Evolutionary conservation across 2,329 filamentous ascomycete genomes (phyloP).

Genomic region (Atkinsonella texensis): DNA sequence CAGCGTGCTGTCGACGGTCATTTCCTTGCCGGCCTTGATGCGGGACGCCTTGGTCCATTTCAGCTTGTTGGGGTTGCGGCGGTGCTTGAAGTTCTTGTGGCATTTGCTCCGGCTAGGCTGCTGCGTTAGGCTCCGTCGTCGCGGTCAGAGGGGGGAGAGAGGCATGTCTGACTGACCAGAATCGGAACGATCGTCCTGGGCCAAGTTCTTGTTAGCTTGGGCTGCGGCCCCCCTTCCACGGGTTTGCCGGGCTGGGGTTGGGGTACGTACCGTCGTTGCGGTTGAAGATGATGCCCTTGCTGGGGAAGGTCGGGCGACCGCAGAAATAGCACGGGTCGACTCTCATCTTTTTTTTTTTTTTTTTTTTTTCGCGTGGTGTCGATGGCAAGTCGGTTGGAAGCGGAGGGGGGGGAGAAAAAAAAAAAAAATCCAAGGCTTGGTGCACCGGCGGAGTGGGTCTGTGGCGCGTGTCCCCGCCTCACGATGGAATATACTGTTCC

Average conservation of each 20-base stretch:
- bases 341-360: constrained; percentile 22
- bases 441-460: not conserved
- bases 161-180: constrained; percentile 28
- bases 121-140: not conserved
- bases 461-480: no score
- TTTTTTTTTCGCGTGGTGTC: no score
- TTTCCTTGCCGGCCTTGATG: constrained; percentile 63
- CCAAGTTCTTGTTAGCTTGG: not conserved
- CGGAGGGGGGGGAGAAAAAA: not conserved
- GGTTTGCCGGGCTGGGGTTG: no score
- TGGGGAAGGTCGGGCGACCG: constrained; percentile 38
- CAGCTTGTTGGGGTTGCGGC: constrained; percentile 92
- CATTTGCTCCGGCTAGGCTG: constrained; percentile 29
- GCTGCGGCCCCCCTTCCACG: not conserved
- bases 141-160: not conserved
- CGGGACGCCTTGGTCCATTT: constrained; percentile 96
- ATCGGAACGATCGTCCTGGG: constrained; percentile 38
- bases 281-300: constrained; percentile 43
- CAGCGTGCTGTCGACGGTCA: constrained; percentile 90
- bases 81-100: constrained; percentile 81
- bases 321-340: constrained; percentile 34
- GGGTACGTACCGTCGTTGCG: constrained; percentile 40
- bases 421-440: not conserved
- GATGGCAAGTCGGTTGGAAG: not conserved
- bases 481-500: no score